Evolutionary conservation across 2,329 filamentous ascomycete genomes (phyloP).

Genomic region (Nemania abortiva): DNA sequence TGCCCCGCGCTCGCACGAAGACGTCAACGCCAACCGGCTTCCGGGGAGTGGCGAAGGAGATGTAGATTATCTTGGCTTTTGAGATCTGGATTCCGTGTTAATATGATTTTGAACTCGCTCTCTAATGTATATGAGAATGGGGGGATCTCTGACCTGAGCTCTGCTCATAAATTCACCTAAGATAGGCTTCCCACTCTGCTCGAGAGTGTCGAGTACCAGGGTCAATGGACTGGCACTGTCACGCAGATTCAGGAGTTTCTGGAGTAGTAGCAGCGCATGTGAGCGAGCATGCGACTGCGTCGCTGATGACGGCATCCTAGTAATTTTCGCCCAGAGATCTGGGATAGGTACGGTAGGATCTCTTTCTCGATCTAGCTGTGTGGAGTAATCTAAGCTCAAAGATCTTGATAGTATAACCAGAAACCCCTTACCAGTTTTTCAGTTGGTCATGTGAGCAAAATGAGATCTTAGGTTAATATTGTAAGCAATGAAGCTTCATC

Average conservation of each 20-base stretch:
- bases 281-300: slow-evolving; percentile 78
- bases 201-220: slow-evolving; percentile 84
- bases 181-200: slow-evolving; percentile 80
- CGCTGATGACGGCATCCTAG: slow-evolving; percentile 66
- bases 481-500: slow-evolving; percentile 25
- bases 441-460: background rate
- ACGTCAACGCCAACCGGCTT: slow-evolving; percentile 74
- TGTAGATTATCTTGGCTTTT: slow-evolving; percentile 77
- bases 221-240: slow-evolving; percentile 89
- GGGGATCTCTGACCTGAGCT: slow-evolving; percentile 70
- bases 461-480: background rate
- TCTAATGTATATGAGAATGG: background rate
- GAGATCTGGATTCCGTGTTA: slow-evolving; percentile 59
- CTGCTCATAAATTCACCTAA: slow-evolving; percentile 79
- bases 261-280: slow-evolving; percentile 85
- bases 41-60: slow-evolving; percentile 81
- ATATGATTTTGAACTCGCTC: background rate
- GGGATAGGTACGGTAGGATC: background rate
- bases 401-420: background rate
- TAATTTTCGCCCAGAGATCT: background rate
- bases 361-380: background rate
- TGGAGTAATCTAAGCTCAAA: background rate
- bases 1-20: slow-evolving; percentile 74
- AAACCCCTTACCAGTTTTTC: background rate
- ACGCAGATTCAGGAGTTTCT: slow-evolving; percentile 82